These are phyloP conservation scores for Saccharomycopsis sp. DNA, from an alignment of 805 yeast species.

Conservation along the genomic window DNA sequence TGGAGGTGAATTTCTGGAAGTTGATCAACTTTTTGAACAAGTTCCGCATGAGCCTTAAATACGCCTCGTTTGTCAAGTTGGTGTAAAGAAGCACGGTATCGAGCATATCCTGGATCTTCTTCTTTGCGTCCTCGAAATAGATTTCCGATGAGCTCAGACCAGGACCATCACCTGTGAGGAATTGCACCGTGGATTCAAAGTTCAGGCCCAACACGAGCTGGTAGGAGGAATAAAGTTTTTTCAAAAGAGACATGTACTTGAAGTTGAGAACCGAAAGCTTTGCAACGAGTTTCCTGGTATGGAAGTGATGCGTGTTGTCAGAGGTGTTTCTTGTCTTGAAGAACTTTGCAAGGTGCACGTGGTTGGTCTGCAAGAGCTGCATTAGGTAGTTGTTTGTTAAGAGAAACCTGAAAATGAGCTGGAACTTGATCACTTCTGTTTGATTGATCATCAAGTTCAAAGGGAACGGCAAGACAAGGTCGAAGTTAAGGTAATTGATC, in stretches of 20 bases:
- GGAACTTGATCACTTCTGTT: conserved; percentile 68
- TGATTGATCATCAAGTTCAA: conserved; percentile 64
- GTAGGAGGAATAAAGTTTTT: neutral
- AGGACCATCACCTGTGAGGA: neutral
- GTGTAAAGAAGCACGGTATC: conserved; percentile 10
- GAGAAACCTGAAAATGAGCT: conserved; percentile 52
- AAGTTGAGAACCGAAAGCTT: conserved; percentile 4
- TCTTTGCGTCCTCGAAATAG: conserved; percentile 1
- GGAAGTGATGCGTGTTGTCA: too few species aligned
- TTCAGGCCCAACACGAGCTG: neutral
- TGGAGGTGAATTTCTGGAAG: conserved; percentile 6
- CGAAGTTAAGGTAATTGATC: conserved; percentile 45
- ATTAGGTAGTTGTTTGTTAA: neutral
- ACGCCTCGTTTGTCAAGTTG: conserved; percentile 4
- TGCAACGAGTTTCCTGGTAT: neutral
- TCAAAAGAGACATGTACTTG: neutral
- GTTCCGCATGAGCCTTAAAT: neutral
- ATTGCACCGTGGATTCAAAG: neutral
- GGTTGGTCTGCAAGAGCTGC: neutral
- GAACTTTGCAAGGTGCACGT: neutral
- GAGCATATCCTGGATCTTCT: conserved; percentile 13
- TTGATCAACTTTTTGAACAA: conserved; percentile 7
- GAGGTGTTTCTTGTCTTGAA: neutral
- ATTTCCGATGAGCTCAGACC: neutral
- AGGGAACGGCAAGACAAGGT: conserved; percentile 76